A percentile compares a stretch with the other conserved stretches of the same genome.
These are phyloP conservation scores for Aspergillus mulundensis DNA, from an alignment of 495 filamentous ascomycete genomes.

Conservation along the genomic window DNA sequence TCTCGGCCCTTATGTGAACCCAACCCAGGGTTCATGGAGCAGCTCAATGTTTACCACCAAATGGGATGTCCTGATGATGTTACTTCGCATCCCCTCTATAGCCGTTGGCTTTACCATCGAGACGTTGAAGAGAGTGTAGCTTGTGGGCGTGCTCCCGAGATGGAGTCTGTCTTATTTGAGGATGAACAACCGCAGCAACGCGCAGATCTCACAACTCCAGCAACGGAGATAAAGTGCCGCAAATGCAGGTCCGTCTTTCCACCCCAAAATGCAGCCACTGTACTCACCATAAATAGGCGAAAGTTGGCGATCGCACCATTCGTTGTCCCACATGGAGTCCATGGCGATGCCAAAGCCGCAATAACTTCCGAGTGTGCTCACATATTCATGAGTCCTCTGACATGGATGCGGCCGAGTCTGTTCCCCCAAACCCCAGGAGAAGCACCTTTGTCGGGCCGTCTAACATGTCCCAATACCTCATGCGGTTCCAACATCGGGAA, in stretches of 20 bases:
- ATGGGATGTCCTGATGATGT: slow-evolving; percentile 74
- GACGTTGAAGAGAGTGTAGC: slow-evolving; percentile 71
- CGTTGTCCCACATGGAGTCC: slow-evolving; percentile 51
- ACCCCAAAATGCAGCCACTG: not conserved
- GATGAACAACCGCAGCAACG: slow-evolving; percentile 56
- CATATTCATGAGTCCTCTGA: slow-evolving; percentile 82
- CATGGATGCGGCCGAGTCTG: slow-evolving; percentile 86
- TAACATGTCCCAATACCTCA: slow-evolving; percentile 74
- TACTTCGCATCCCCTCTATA: slow-evolving; percentile 68
- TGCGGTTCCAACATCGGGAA: slow-evolving; percentile 80
- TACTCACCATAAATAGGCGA: slow-evolving; percentile 38
- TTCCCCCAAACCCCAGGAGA: slow-evolving; percentile 37
- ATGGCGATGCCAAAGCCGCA: slow-evolving; percentile 19
- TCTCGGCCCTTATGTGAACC: slow-evolving; percentile 73
- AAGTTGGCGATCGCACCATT: slow-evolving; percentile 61
- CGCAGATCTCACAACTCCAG: slow-evolving; percentile 20
- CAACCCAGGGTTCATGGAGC: slow-evolving; percentile 83
- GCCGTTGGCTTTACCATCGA: slow-evolving; percentile 80
- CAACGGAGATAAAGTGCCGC: slow-evolving; percentile 56
- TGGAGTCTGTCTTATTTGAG: slow-evolving; percentile 73
- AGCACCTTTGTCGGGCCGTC: slow-evolving; percentile 70
- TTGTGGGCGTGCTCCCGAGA: slow-evolving; percentile 66
- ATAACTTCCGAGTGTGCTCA: slow-evolving; percentile 61
- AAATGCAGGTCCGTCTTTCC: slow-evolving; percentile 53
- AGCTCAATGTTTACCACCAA: slow-evolving; percentile 78